These are phyloP conservation scores for Monosporascus cannonballus DNA, from an alignment of 2,329 filamentous ascomycete genomes.

Conservation along the genomic window DNA sequence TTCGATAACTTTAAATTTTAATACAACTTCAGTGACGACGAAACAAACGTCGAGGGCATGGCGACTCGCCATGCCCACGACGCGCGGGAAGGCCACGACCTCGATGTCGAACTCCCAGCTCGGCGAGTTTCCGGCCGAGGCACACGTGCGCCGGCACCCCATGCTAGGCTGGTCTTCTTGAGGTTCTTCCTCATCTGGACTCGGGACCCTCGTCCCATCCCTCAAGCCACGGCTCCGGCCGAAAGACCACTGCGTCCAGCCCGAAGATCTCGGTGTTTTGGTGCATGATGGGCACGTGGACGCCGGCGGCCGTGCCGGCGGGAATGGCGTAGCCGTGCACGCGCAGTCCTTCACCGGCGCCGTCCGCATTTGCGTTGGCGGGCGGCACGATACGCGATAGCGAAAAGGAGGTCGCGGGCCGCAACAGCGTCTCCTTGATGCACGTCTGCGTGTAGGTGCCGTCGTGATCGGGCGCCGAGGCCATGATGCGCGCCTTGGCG, in stretches of 20 bases:
- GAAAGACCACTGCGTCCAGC: conserved; percentile 33
- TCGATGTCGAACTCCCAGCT: conserved; percentile 42
- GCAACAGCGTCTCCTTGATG: conserved; percentile 45
- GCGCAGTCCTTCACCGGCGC: conserved; percentile 19
- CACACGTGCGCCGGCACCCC: conserved; percentile 47
- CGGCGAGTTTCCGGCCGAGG: conserved; percentile 44
- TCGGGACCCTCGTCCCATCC: conserved; percentile 18
- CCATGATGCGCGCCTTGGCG: conserved; percentile 25
- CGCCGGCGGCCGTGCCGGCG: conserved; percentile 42
- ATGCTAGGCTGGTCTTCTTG: conserved; percentile 44
- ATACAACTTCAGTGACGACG: no score
- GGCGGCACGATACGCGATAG: conserved; percentile 39
- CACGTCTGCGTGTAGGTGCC: conserved; percentile 33
- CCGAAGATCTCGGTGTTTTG: conserved; percentile 45
- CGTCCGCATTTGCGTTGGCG: not conserved
- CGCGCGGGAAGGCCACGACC: conserved; percentile 28
- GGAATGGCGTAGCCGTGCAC: conserved; percentile 37
- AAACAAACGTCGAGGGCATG: no score
- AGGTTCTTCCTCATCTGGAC: conserved; percentile 22
- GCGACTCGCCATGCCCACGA: conserved; percentile 26
- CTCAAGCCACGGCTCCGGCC: conserved; percentile 42
- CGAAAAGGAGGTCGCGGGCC: conserved; percentile 47
- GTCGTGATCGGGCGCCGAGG: conserved; percentile 19
- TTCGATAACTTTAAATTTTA: no score
- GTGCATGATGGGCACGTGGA: conserved; percentile 45